Evolutionary conservation across 805 yeast genomes (phyloP).

Genomic region (Zygotorulaspora danielsina): DNA sequence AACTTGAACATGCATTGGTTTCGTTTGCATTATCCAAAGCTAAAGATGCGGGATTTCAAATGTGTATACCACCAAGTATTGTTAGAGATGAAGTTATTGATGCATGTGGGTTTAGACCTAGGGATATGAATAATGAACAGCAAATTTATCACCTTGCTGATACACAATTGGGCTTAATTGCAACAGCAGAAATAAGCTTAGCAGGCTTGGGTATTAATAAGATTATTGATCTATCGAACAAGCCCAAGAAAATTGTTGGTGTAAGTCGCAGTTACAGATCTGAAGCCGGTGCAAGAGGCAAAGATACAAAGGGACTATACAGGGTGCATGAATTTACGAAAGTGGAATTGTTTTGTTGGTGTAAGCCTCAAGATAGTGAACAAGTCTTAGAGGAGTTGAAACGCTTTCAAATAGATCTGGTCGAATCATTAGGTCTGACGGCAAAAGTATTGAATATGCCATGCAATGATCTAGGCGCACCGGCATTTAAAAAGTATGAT

Average conservation of each 20-base stretch:
- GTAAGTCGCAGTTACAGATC: conserved; percentile 85
- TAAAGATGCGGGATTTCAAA: conserved; percentile 57
- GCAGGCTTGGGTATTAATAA: conserved; percentile 71
- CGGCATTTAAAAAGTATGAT: conserved; percentile 87
- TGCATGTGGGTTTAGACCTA: conserved; percentile 94
- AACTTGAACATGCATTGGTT: conserved; percentile 82
- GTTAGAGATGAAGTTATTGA: conserved; percentile 70
- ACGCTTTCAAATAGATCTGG: conserved; percentile 58
- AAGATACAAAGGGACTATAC: conserved; percentile 85
- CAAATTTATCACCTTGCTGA: conserved; percentile 69
- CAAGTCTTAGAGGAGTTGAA: conserved; percentile 56
- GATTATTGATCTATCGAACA: conserved; percentile 38
- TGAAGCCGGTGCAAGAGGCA: conserved; percentile 96
- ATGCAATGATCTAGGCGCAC: conserved; percentile 84
- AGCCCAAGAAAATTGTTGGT: conserved; percentile 68
- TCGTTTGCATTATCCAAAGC: conserved; percentile 73
- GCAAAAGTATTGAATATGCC: conserved; percentile 89
- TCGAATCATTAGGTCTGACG: conserved; percentile 63
- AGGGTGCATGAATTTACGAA: conserved; percentile 96
- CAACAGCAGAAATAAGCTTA: conserved; percentile 93
- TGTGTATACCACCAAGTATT: conserved; percentile 80
- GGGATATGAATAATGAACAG: conserved; percentile 79
- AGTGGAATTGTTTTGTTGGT: conserved; percentile 86
- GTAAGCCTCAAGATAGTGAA: conserved; percentile 42
- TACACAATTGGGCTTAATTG: conserved; percentile 65